Conservation (phyloP, 805 yeast genomes). For the Zygosaccharomyces bailii region DNA sequence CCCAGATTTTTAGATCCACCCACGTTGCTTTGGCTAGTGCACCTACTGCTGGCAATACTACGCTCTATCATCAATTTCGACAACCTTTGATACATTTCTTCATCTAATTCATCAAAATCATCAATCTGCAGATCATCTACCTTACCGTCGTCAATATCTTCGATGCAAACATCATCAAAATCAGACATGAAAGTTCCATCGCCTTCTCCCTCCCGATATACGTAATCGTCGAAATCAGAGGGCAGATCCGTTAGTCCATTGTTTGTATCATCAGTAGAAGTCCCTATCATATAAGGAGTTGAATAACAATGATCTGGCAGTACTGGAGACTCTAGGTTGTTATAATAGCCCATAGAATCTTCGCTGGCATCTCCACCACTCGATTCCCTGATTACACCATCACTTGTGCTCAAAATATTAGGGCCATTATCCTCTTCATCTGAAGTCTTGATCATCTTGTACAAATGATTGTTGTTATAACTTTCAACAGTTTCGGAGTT, state of each 20-base stretch:
- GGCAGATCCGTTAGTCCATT: constrained; percentile 11
- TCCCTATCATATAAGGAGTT: constrained; percentile 3
- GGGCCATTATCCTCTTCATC: not conserved
- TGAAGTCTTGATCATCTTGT: constrained; percentile 15
- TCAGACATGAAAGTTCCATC: constrained; percentile 5
- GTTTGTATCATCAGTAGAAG: constrained; percentile 4
- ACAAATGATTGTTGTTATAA: constrained; percentile 22
- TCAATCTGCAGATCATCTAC: constrained; percentile 30
- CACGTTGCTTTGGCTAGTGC: not conserved
- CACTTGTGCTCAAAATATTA: not conserved
- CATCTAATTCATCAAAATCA: constrained; percentile 34
- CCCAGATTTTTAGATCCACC: not conserved
- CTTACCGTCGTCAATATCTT: constrained; percentile 25
- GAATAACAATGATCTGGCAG: not conserved
- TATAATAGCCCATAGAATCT: not conserved
- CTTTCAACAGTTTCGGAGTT: constrained; percentile 21
- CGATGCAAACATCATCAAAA: constrained; percentile 14
- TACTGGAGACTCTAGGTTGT: not conserved
- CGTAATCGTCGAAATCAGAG: constrained; percentile 9
- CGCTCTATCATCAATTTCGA: constrained; percentile 14
- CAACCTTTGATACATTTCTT: constrained; percentile 30
- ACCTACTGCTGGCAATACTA: constrained; percentile 1
- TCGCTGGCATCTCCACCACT: not conserved
- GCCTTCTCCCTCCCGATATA: constrained; percentile 15
- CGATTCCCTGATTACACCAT: not conserved